These are phyloP conservation scores for Sordaria brevicollis DNA, from an alignment of 495 filamentous ascomycete species.

Conservation along the genomic window DNA sequence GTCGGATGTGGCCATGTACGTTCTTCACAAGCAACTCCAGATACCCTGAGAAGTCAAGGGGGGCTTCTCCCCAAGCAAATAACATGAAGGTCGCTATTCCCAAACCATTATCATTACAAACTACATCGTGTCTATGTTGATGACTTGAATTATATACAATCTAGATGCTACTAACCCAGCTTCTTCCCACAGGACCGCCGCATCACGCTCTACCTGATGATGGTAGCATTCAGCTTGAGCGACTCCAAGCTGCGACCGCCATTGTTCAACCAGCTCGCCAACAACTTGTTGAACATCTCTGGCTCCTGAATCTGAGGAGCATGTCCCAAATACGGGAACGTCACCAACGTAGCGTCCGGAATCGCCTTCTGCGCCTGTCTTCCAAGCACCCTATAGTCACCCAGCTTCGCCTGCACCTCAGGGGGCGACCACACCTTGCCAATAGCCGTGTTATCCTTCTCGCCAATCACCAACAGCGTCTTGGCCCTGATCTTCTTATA, in stretches of 20 bases:
- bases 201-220: neutral
- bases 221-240: neutral
- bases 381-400: constrained; percentile 31
- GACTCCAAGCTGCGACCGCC: neutral
- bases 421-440: constrained; percentile 36
- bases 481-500: constrained; percentile 22
- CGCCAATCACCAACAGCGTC: constrained; percentile 30
- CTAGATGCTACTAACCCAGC: neutral
- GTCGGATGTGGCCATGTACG: neutral
- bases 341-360: constrained; percentile 27
- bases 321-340: constrained; percentile 32
- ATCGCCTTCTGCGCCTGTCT: constrained; percentile 28
- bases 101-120: neutral
- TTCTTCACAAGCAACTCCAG: neutral
- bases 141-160: neutral
- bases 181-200: neutral
- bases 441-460: constrained; percentile 34
- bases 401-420: constrained; percentile 26
- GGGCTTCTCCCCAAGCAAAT: neutral
- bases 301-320: constrained; percentile 36
- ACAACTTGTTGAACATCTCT: constrained; percentile 20
- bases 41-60: neutral
- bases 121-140: neutral
- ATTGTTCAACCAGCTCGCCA: constrained; percentile 24
- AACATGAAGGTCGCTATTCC: neutral